Base-by-base conservation (phyloP, 768 basidiomycete genomes). In the Cystofilobasidium macerans region DNA sequence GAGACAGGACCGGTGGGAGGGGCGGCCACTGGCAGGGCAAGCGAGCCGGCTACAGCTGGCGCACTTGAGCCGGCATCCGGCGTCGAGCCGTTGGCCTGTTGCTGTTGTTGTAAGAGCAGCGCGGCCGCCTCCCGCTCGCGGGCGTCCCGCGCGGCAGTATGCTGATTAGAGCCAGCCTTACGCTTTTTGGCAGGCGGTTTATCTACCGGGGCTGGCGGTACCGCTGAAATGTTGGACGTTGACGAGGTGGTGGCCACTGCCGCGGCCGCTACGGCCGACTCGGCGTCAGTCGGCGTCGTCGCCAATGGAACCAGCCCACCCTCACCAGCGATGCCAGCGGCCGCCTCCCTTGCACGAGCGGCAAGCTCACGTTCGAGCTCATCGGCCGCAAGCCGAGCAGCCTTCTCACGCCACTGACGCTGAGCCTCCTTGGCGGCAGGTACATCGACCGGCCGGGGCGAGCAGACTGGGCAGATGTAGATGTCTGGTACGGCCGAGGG, bases 391-490 rank as follows among this genome's bases (percentile, higher is more conserved):
- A 48, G 28, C 3, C 36, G 24, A 32, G 32, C 28, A 3, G 62
- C 36, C 43, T 56, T 48, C 24, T 53, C 59, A 32, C 54, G 26
- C 45, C 42, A 13, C 32, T n/a, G 14, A 40, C 38, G 33, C 43
- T 67, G 60, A 38, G 53, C 53, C 38, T 61, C 45, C 22, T 59
- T 51, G 26, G 65, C 65, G 26, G 32, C 60, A 30, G 35, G 65
- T 12, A 62, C 53, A 60, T 67, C 60, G 32, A 67, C 61, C 42
- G 54, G 51, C n/a, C 65, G 59, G 11, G 65, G 65, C 18, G 30
- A 26, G 53, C 65, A 67, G 16, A 79, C 72, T 81, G 87, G 87
- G 75, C 90, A 95, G 28, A 77, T 76, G 80, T 87, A 91, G 64
- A 85, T 82, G 56, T 90, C 88, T 1, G 87, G 86, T 0, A 87